Percentiles rank a stretch among this genome's conserved stretches.
Conservation (phyloP, 495 filamentous ascomycete genomes). For the Endocarpon pusillum region DNA sequence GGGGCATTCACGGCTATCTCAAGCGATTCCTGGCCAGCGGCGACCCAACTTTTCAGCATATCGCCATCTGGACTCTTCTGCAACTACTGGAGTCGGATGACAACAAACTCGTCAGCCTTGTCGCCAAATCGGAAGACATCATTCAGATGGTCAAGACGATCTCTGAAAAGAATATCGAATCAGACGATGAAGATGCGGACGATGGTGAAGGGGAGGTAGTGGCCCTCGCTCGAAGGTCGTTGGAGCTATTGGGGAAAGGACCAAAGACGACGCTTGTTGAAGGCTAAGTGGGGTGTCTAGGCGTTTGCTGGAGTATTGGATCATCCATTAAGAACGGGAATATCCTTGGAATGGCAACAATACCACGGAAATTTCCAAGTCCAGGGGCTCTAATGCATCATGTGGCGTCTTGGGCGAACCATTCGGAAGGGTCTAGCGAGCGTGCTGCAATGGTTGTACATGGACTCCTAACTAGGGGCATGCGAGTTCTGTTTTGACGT, state of each 20-base stretch:
- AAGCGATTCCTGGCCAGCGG: slow-evolving; percentile 82
- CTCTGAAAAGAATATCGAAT: slow-evolving; percentile 76
- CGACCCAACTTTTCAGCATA: slow-evolving; percentile 96
- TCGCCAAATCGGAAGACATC: slow-evolving; percentile 73
- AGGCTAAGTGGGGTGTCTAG: slow-evolving; percentile 18
- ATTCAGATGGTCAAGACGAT: slow-evolving; percentile 82
- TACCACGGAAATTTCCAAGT: too few species aligned
- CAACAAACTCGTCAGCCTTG: slow-evolving; percentile 62
- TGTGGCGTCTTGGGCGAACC: too few species aligned
- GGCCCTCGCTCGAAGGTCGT: slow-evolving; percentile 70
- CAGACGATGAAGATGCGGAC: slow-evolving; percentile 74
- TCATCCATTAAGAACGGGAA: too few species aligned
- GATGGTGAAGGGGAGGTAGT: slow-evolving; percentile 93
- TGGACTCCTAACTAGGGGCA: too few species aligned
- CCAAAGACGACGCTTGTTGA: slow-evolving; percentile 38
- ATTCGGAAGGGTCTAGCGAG: too few species aligned
- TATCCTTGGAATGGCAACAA: too few species aligned
- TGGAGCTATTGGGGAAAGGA: slow-evolving; percentile 64
- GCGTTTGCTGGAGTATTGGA: neutral
- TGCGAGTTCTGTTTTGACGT: too few species aligned
- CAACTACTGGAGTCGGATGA: slow-evolving; percentile 93
- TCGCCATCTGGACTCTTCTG: slow-evolving; percentile 94
- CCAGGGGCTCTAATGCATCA: too few species aligned
- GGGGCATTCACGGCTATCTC: slow-evolving; percentile 89
- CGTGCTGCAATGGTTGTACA: too few species aligned